Conservation (phyloP, 1,284 basidiomycete species). For the Ceratobasidium theobromae region DNA sequence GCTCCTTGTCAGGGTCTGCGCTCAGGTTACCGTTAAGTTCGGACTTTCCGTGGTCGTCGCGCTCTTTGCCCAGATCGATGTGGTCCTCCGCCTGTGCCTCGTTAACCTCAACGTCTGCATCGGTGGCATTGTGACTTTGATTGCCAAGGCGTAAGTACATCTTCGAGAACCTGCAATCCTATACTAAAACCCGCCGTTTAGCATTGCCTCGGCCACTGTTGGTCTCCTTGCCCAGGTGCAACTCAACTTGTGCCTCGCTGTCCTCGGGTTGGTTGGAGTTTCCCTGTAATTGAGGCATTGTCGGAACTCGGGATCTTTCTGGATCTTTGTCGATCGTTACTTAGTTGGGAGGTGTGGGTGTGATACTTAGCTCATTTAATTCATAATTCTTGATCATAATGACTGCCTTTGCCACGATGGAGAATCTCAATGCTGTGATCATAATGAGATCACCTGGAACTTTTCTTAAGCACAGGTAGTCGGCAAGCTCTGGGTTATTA, state of each 20-base stretch:
- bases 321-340: too few species aligned
- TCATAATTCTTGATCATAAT: too few species aligned
- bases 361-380: too few species aligned
- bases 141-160: slow-evolving; percentile 13
- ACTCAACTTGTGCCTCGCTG: background rate
- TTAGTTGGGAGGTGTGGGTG: too few species aligned
- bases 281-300: too few species aligned
- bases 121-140: slow-evolving; percentile 12
- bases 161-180: background rate
- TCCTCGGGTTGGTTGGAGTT: background rate
- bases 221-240: background rate
- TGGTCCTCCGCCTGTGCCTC: slow-evolving; percentile 3
- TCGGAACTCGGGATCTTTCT: too few species aligned
- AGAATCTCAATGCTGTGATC: too few species aligned
- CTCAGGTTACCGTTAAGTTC: slow-evolving; percentile 10
- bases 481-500: too few species aligned
- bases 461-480: too few species aligned
- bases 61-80: slow-evolving; percentile 13
- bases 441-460: too few species aligned
- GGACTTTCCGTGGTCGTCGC: background rate
- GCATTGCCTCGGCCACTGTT: background rate
- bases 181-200: background rate
- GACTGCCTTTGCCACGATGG: too few species aligned
- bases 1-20: slow-evolving; percentile 18
- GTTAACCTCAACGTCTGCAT: slow-evolving; percentile 19